Evolutionary conservation across 331 rosid species (phyloP), one percentile per base, ranked within the genome.

Genomic region (Telfairia occidentalis): DNA sequence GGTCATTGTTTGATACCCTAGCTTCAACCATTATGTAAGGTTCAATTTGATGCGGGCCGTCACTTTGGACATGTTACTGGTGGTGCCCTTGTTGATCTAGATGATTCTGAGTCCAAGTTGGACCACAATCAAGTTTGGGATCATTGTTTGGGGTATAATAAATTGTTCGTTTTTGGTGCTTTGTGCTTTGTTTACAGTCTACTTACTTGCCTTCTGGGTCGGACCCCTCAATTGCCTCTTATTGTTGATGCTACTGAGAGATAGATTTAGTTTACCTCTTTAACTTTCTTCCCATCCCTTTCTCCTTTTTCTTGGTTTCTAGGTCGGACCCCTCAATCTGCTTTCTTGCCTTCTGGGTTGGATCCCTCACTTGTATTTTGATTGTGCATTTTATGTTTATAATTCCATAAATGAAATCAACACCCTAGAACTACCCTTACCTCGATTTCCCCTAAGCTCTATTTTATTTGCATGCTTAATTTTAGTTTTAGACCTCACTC

Each of bases 241-340:
- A 92, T 94, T 32, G 98, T 90, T 5, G 96, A 94, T 19, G 97
- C 92, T 9, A 96, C 93, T 12, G 86, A 83, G 0, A 58, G 96
- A 78, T 96, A 91, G 86, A 54, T 91, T 16, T 86, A 73, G 78
- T 38, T 55, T 50, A 15, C 43, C 54, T 54, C 78, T 9, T 12
- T 37, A 43, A 43, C 49, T 5, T 19, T 23, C 5, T 7, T 26
- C 28, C 1, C 9, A n/a, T 5, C 9, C 29, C 18, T 5, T 2
- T 29, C 18, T 49, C 19, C 6, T 2, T 5, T 24, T 9, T 8
- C 16, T 49, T 21, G 5, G 9, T 28, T 12, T 28, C 2, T 9
- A 2, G 9, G 12, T n/a, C n/a, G n/a, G n/a, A n/a, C n/a, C n/a
- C n/a, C n/a, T n/a, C n/a, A n/a, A n/a, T n/a, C n/a, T n/a, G n/a